Conservation (phyloP, 345 rosid species). For the Camelina sativa region DNA sequence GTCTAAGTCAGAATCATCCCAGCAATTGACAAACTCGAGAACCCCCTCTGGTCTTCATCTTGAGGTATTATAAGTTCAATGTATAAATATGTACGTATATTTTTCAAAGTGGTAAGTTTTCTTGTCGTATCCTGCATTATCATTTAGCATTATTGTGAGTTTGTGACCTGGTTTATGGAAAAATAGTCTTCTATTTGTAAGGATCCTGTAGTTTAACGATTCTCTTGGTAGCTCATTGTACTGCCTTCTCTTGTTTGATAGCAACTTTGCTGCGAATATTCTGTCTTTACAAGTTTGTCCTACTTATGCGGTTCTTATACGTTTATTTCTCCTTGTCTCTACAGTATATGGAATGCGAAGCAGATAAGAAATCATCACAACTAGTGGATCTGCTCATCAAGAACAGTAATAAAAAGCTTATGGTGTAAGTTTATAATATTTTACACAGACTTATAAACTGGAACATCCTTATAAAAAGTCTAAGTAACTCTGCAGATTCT, state of each 20-base stretch:
- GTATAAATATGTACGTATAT: background rate
- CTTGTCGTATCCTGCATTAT: background rate
- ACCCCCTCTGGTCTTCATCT: slow-evolving; percentile 88
- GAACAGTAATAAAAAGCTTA: slow-evolving; percentile 73
- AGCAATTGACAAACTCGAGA: slow-evolving; percentile 59
- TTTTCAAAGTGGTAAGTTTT: slow-evolving; percentile 3
- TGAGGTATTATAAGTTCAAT: slow-evolving; percentile 54
- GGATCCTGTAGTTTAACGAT: background rate
- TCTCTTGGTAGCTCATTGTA: slow-evolving; percentile 2
- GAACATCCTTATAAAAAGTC: slow-evolving; percentile 8
- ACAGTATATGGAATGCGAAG: slow-evolving; percentile 92
- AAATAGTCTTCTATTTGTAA: slow-evolving; percentile 11
- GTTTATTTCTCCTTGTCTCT: slow-evolving; percentile 33
- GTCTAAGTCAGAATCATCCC: slow-evolving; percentile 53
- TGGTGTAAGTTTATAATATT: slow-evolving; percentile 63
- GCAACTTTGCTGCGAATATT: background rate
- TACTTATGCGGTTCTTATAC: background rate
- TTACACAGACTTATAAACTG: slow-evolving; percentile 5
- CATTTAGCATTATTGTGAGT: background rate
- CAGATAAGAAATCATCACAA: slow-evolving; percentile 82
- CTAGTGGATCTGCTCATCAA: slow-evolving; percentile 72
- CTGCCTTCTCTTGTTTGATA: background rate
- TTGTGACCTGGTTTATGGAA: background rate
- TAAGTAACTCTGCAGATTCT: slow-evolving; percentile 62
- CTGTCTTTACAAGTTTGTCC: background rate